Conservation (phyloP, 306 rosid species). For the Dalbergia cultrata region DNA sequence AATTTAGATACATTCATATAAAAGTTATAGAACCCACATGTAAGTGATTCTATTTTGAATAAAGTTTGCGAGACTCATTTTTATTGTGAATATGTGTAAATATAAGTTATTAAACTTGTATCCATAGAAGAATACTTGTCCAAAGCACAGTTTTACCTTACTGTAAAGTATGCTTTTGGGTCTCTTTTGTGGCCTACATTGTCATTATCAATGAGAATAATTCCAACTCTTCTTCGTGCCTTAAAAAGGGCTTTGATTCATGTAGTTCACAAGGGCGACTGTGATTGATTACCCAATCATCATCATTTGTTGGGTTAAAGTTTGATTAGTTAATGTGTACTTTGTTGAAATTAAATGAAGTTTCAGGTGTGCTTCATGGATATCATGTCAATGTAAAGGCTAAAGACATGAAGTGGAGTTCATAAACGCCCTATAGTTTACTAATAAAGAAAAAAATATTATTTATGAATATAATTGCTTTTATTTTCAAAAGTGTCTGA, state of each 20-base stretch:
- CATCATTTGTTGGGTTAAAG: constrained; percentile 52
- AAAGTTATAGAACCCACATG: no score
- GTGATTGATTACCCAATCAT: constrained; percentile 67
- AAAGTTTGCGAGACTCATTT: no score
- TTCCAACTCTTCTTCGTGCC: constrained; percentile 55
- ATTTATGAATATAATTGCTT: no score
- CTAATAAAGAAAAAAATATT: no score
- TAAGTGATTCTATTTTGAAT: no score
- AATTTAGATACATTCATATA: no score
- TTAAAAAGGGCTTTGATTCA: constrained; percentile 49
- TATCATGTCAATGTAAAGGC: neutral
- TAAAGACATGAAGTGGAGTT: no score
- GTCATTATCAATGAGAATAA: constrained; percentile 65
- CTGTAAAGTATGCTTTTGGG: constrained; percentile 60
- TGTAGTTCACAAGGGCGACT: constrained; percentile 40
- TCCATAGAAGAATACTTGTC: neutral
- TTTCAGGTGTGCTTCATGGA: neutral
- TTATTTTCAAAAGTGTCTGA: no score
- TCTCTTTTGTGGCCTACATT: constrained; percentile 80
- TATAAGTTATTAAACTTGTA: no score
- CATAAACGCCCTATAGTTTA: no score
- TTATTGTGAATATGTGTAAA: no score
- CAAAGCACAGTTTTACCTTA: constrained; percentile 57
- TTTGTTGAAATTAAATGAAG: neutral
- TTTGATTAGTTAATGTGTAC: neutral